Evolutionary conservation across 2,329 filamentous ascomycete genomes (phyloP), one percentile per base, ranked within the genome.

Genomic region (Ascochyta lentis): DNA sequence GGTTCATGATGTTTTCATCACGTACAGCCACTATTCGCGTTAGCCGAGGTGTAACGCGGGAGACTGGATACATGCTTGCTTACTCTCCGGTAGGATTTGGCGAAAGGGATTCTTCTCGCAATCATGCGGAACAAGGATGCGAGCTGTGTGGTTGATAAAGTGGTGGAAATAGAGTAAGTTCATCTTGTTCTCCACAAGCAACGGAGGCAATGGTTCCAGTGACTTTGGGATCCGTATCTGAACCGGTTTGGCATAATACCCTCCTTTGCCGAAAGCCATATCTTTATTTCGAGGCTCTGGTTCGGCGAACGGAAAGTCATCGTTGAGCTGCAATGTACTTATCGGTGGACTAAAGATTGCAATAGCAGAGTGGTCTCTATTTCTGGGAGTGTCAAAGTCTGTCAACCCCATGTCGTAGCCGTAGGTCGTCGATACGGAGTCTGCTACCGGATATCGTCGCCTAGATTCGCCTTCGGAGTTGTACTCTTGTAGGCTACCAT

Each of bases 61-160:
- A 5, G 6, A n/a, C 1, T 24, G 0, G 7, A 13, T 5, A 15
- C 6, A 10, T 7, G 31, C 29, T 31, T 27, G 78, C 83, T 72
- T 78, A 86, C 84, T 88, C 56, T 85, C 80, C 23, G 86, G 86
- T 19, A 89, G 68, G 9, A 89, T 83, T 6, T 80, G 81, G 24
- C 85, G 80, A 64, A 89, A 87, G 1, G 83, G 80, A 68, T 86
- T 87, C 51, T 84, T 78, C 50, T 81, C 79, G 67, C 85, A 88
- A 65, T 88, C 84, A 66, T 88, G 85, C 1, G 85, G 83, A 3
- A 86, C 81, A 51, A 86, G 72, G 63, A 87, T 86, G 56, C 86
- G 84, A 7, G 90, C 90, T 3, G 91, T 95, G 72, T 95, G 89
- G 65, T 93, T 91, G 56, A 95, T 80, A 68, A 95, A 88, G 65